A percentile compares a stretch with the other conserved stretches of the same genome.
Evolutionary conservation across 2,329 filamentous ascomycete species (phyloP).

Genomic region (Drechslerella stenobrocha): DNA sequence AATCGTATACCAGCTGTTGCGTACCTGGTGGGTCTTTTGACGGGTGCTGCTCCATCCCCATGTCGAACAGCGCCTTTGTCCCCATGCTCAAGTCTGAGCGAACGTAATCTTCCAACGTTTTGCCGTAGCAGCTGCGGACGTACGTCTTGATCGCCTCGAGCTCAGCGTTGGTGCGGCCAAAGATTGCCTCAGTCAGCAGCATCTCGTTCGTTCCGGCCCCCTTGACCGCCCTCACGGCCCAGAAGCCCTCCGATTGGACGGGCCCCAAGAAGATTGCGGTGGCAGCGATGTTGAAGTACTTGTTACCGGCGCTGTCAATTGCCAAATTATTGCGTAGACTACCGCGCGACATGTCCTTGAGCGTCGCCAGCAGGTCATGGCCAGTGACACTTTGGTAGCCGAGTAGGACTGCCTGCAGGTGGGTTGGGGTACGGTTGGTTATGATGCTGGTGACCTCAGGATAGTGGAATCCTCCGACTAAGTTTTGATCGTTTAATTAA

Average conservation of each 20-base stretch:
- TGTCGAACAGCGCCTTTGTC: constrained; percentile 81
- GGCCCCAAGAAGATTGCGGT: constrained; percentile 77
- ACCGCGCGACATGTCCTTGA: constrained; percentile 34
- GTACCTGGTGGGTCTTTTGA: constrained; percentile 56
- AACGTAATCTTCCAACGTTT: constrained; percentile 71
- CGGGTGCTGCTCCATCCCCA: constrained; percentile 77
- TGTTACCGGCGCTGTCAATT: constrained; percentile 61
- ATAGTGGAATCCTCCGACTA: constrained; percentile 37
- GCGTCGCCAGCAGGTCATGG: constrained; percentile 33
- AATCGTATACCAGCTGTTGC: neutral
- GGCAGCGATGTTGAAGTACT: constrained; percentile 72
- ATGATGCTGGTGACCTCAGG: constrained; percentile 38
- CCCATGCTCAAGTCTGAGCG: constrained; percentile 80
- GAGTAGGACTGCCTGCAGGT: constrained; percentile 21
- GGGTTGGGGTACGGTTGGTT: constrained; percentile 26
- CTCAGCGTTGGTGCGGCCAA: constrained; percentile 83
- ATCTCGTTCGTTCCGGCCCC: constrained; percentile 84
- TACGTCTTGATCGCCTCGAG: constrained; percentile 79
- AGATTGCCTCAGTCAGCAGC: constrained; percentile 81
- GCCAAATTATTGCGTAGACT: constrained; percentile 73
- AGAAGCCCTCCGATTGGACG: constrained; percentile 72
- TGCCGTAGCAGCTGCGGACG: constrained; percentile 70
- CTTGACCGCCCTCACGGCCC: constrained; percentile 71
- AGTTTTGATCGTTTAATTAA: neutral
- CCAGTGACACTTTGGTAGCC: constrained; percentile 34